Base-by-base conservation (phyloP, 768 basidiomycete species). In the Butyriboletus loyo region DNA sequence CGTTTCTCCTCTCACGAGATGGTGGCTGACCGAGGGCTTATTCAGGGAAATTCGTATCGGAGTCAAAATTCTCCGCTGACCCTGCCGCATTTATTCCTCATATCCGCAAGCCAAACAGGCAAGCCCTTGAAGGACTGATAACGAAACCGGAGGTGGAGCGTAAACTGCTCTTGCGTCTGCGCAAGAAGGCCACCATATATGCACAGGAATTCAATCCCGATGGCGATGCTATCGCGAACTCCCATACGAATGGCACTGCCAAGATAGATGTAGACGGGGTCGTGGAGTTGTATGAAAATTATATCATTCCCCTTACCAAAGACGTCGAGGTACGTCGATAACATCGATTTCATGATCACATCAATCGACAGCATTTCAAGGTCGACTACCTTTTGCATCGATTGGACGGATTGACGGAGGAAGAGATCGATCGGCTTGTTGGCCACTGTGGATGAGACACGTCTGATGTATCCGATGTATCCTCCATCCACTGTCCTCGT, bases 91-190 rank as follows among this genome's bases (percentile, higher is more conserved):
- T 98, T 71, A 81, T 99, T 51, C 94, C 95, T 0, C 93, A 95
- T 71, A 99, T 99, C 63, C 79, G 80, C 34, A 79, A 79, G 3
- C 85, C 86, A 9, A 88, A 98, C 68, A 82, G 83, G 17, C 72
- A 81, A 36, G 88, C 85, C 8, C 79, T 99, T 21, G 92, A 89
- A 8, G 85, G 73, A 0, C 75, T 99, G 40, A 98, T 99, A 66
- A 95, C 94, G n/a, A 98, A 98, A 68, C 94, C 97, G 0, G 96
- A 89, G 50, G 94, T 99, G 27, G 97, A 99, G 66, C 81, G 78
- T 17, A 87, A 84, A 50, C 77, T 99, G 3, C 81, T 99, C 28
- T 73, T 81, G 42, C 82, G 97, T 19, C 72, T 99, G 25, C 83
- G 82, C 47, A 95, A 91, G 73, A 99, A 99, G 68, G 84, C 86